Conservation (phyloP, 768 basidiomycete species). For the Grammothele lineata region DNA sequence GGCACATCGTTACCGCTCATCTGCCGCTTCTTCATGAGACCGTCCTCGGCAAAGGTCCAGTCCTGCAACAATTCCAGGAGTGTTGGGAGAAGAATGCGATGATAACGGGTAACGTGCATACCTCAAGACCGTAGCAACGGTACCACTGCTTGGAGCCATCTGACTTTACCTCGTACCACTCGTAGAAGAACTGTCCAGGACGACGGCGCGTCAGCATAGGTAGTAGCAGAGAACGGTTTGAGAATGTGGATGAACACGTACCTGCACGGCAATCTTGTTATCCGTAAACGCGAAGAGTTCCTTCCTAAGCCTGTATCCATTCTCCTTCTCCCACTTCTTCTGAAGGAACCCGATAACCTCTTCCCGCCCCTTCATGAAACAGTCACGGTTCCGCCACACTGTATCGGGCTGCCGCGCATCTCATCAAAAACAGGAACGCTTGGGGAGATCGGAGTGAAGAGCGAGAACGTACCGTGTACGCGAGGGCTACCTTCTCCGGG, state of each 20-base stretch:
- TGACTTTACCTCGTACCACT: slow-evolving; percentile 44
- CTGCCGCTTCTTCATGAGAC: slow-evolving; percentile 52
- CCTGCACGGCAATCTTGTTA: slow-evolving; percentile 52
- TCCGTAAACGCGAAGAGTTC: slow-evolving; percentile 50
- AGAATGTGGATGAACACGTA: slow-evolving; percentile 26
- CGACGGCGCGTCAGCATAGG: not conserved
- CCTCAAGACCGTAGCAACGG: slow-evolving; percentile 45
- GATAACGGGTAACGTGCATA: too few relatives aligned
- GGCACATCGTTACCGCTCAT: slow-evolving; percentile 45
- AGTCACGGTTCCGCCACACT: slow-evolving; percentile 53
- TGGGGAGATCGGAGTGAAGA: too few relatives aligned
- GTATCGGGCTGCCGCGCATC: slow-evolving; percentile 37
- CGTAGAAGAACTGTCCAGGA: slow-evolving; percentile 37
- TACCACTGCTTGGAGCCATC: slow-evolving; percentile 37
- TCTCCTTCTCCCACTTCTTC: slow-evolving; percentile 50
- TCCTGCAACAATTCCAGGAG: slow-evolving; percentile 29
- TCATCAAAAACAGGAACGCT: too few relatives aligned
- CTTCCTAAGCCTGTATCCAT: slow-evolving; percentile 46
- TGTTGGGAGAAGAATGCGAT: too few relatives aligned
- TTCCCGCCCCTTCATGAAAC: slow-evolving; percentile 41
- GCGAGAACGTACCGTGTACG: slow-evolving; percentile 38
- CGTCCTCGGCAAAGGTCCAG: slow-evolving; percentile 50
- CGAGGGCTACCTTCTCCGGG: slow-evolving; percentile 36
- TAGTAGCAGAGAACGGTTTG: not conserved
- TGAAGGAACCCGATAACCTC: slow-evolving; percentile 43